Evolutionary conservation across 305 asterid genomes (phyloP).

Genomic region (Striga hermonthica): DNA sequence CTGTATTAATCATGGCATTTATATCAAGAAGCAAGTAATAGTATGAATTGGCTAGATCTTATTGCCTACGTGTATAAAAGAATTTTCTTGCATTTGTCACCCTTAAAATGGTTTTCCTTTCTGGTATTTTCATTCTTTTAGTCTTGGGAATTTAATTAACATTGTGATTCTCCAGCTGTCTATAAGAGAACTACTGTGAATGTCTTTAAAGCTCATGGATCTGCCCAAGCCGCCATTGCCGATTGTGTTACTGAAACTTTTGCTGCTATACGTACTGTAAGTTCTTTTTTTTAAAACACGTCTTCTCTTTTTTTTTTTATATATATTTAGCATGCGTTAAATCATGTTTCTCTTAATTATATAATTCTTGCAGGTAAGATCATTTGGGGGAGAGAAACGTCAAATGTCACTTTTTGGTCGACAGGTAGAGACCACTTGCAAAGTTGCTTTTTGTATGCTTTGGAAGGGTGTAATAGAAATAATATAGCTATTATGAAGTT

Average conservation of each 20-base stretch:
- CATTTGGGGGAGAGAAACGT: slow-evolving; percentile 92
- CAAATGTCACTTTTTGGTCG: slow-evolving; percentile 83
- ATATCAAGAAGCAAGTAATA: neutral
- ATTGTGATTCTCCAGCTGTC: slow-evolving; percentile 52
- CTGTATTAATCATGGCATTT: neutral
- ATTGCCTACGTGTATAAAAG: slow-evolving; percentile 1
- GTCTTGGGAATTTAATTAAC: slow-evolving; percentile 27
- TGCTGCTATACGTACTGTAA: slow-evolving; percentile 91
- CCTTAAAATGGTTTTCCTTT: slow-evolving; percentile 3
- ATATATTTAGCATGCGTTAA: neutral
- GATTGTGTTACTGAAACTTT: slow-evolving; percentile 82
- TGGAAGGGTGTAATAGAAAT: slow-evolving; percentile 9
- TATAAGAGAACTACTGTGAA: slow-evolving; percentile 87
- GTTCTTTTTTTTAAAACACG: slow-evolving; percentile 26
- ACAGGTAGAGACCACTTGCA: slow-evolving; percentile 48
- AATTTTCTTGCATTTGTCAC: neutral
- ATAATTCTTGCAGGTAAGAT: slow-evolving; percentile 67
- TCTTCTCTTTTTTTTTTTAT: too few species aligned
- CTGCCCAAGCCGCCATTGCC: slow-evolving; percentile 85
- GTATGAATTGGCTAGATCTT: neutral
- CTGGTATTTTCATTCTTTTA: neutral
- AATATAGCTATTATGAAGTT: neutral
- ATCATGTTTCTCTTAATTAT: slow-evolving; percentile 18
- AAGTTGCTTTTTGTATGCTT: slow-evolving; percentile 4
- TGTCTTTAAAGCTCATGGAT: slow-evolving; percentile 90